Conservation (phyloP, 2,329 filamentous ascomycete genomes). For the Microdochium nivale region DNA sequence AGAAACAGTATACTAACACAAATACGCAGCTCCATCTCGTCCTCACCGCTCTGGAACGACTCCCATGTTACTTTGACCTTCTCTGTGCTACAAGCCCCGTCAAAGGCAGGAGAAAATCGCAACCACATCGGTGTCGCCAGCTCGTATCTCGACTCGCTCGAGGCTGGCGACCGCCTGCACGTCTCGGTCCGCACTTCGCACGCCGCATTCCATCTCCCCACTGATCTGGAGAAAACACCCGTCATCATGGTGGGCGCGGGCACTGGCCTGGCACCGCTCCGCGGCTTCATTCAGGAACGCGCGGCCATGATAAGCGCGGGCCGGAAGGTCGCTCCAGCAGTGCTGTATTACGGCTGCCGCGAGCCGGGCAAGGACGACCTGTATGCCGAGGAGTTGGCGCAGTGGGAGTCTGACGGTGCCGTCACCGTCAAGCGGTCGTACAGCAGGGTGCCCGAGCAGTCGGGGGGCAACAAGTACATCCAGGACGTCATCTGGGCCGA, state of each 20-base stretch:
- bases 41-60: constrained; percentile 55
- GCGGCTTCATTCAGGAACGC: constrained; percentile 37
- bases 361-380: constrained; percentile 31
- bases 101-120: constrained; percentile 16
- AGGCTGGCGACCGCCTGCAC: constrained; percentile 6
- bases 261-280: constrained; percentile 36
- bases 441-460: constrained; percentile 29
- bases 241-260: constrained; percentile 21
- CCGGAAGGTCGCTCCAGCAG: constrained; percentile 30
- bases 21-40: constrained; percentile 52
- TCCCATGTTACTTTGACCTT: constrained; percentile 58
- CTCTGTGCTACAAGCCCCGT: constrained; percentile 50
- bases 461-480: constrained; percentile 8
- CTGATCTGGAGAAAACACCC: constrained; percentile 14
- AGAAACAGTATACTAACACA: neutral
- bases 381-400: constrained; percentile 29
- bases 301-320: constrained; percentile 22
- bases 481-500: constrained; percentile 14
- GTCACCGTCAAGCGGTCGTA: constrained; percentile 43
- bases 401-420: constrained; percentile 39
- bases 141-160: constrained; percentile 27
- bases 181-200: constrained; percentile 6
- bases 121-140: constrained; percentile 33
- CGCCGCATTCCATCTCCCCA: constrained; percentile 14
- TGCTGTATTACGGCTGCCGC: constrained; percentile 41